Conservation (phyloP, 768 basidiomycete species). For the Russula abietina region DNA sequence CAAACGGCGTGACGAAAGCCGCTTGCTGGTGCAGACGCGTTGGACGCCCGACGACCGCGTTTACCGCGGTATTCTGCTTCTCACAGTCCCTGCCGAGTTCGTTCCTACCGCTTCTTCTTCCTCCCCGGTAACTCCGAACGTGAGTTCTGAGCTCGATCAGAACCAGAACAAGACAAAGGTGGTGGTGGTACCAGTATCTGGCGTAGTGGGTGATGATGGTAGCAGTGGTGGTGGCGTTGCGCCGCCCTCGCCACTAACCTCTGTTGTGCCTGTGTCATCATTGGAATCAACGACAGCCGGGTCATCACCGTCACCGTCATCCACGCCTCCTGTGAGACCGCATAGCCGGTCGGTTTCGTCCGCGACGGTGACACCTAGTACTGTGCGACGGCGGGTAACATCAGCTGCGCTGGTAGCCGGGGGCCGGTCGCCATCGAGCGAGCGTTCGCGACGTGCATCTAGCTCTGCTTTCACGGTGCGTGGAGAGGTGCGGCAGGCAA, state of each 20-base stretch:
- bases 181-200: not conserved
- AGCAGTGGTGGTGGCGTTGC: not conserved
- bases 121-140: conserved; percentile 16
- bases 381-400: conserved; percentile 14
- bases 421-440: conserved; percentile 33
- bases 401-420: conserved; percentile 24
- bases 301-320: conserved; percentile 14
- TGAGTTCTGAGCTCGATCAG: conserved; percentile 7
- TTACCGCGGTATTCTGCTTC: conserved; percentile 47
- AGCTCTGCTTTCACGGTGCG: conserved; percentile 57
- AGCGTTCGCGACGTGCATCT: conserved; percentile 31
- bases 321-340: conserved; percentile 7
- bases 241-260: not conserved
- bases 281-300: conserved; percentile 4
- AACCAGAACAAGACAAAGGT: conserved; percentile 1
- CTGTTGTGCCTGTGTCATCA: not conserved
- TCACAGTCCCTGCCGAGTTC: conserved; percentile 32
- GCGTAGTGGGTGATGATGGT: not conserved
- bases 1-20: conserved; percentile 50
- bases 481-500: conserved; percentile 53
- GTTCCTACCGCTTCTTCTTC: conserved; percentile 12
- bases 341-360: conserved; percentile 23
- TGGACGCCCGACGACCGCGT: conserved; percentile 47
- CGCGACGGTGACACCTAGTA: conserved; percentile 4
- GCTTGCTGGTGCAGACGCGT: conserved; percentile 49